Percentiles rank a stretch among this genome's conserved stretches.
phyloP scores from a whole-genome alignment of 805 yeast genomes.

The Lipomyces sp. region DNA sequence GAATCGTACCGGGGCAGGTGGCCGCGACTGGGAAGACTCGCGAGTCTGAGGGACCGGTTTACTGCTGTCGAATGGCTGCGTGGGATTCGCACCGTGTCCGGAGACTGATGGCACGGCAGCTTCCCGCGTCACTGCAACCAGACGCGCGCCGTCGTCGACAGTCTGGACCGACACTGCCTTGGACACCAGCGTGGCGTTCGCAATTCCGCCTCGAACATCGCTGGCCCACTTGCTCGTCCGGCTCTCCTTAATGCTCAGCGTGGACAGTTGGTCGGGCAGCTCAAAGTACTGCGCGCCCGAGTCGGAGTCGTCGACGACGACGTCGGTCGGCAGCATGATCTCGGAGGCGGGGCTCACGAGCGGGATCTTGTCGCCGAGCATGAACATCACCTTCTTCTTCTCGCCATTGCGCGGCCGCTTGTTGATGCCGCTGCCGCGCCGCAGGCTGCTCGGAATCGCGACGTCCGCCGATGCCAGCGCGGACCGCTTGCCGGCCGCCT shows the following conservation, averaged over 20 bases:
- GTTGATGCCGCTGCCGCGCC: conserved; percentile 4
- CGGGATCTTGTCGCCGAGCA: conserved; percentile 15
- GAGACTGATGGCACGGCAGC: too few relatives aligned
- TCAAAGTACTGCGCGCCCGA: conserved; percentile 12
- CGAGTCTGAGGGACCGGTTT: too few relatives aligned
- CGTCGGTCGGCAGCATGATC: conserved; percentile 9
- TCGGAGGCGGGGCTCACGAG: conserved; percentile 28
- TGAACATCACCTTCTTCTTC: conserved; percentile 25
- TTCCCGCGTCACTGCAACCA: too few relatives aligned
- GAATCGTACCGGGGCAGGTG: not conserved
- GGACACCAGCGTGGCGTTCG: too few relatives aligned
- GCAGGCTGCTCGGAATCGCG: conserved; percentile 17
- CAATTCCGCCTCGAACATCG: too few relatives aligned
- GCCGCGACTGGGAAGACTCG: too few relatives aligned
- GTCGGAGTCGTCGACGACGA: not conserved
- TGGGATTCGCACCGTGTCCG: too few relatives aligned
- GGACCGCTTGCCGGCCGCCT: not conserved
- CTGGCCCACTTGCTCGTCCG: conserved; percentile 14
- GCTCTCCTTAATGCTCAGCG: conserved; percentile 1
- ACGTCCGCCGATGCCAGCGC: not conserved
- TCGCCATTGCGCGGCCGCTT: conserved; percentile 20
- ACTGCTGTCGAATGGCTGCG: not conserved
- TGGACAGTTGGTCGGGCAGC: conserved; percentile 11
- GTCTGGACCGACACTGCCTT: not conserved
- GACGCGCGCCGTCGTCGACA: not conserved